Percentiles rank a stretch among this genome's conserved stretches.
phyloP scores from a whole-genome alignment of 345 rosid species.

The Nephelium lappaceum region DNA sequence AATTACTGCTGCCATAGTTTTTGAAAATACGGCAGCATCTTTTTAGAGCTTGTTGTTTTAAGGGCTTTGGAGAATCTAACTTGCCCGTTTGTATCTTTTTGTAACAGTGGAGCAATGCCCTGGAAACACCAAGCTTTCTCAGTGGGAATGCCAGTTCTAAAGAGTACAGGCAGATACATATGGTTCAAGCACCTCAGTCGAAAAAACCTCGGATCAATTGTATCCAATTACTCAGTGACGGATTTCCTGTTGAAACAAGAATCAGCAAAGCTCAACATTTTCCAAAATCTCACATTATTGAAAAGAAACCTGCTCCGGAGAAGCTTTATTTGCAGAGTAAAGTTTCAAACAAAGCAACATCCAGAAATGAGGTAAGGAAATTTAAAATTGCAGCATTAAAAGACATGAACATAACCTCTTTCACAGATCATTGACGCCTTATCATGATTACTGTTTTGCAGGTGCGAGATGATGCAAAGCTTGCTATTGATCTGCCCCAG shows the following conservation, averaged over 20 bases:
- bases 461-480: neutral
- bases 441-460: constrained; percentile 17
- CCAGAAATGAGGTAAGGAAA: constrained; percentile 18
- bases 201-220: neutral
- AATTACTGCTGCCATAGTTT: neutral
- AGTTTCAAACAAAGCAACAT: neutral
- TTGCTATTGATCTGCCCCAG: neutral
- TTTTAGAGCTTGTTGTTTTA: neutral
- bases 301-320: neutral
- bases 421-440: neutral
- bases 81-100: neutral
- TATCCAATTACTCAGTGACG: neutral
- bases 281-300: neutral
- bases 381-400: neutral
- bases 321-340: neutral
- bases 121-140: neutral
- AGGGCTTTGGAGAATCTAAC: neutral
- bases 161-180: constrained; percentile 1
- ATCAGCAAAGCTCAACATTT: constrained; percentile 10
- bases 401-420: neutral
- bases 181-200: neutral
- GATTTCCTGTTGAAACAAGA: constrained; percentile 5
- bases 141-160: neutral
- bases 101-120: neutral
- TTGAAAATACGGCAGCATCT: neutral